Evolutionary conservation across 805 yeast genomes (phyloP), one percentile per base, ranked within the genome.

Genomic region (Vanderwaltozyma polyspora): DNA sequence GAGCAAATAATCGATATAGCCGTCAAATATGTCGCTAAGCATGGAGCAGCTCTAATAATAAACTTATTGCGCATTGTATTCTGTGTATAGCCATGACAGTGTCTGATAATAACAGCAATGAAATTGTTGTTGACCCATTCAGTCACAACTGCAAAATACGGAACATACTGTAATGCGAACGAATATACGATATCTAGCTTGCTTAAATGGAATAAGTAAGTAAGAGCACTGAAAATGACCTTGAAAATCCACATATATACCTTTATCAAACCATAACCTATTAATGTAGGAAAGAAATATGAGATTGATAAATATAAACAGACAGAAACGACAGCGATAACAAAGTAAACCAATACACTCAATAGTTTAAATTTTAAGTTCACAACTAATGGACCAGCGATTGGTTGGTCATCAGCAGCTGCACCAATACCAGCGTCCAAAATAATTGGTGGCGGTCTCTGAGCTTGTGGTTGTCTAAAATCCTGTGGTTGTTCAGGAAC

Each of bases 241-340:
- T 37, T 33, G 7, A 24, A 33, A 35, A 41, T 37, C 11, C 45
- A 33, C 32, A 50, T 47, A 22, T 38, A 45, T 6, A 35, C 27
- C 21, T 36, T 39, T 15, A 52, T 21, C 23, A 60, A 36, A 15
- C 42, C 28, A 37, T 43, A 46, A 8, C 79, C 79, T 3, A 68
- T 29, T 28, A 64, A 44, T 6, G 70, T 66, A 9, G 80, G 79
- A 3, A 70, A 39, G 13, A 67, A 54, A 43, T 71, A 74, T 1
- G 69, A 56, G 11, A 62, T 29, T 21, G 66, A 54, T 25, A 71
- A 46, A 37, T 66, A 67, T 2, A 57, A 45, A 1, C 63, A 49
- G 2, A 57, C 39, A 17, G 55, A 35, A 1, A 46, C 43, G 19
- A 58, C 48, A 13, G 57, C 59, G 13, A 55, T 54, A 28, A 39